These are phyloP conservation scores for Candida buenavistaensis DNA, from an alignment of 1,139 yeast species.

Conservation along the genomic window DNA sequence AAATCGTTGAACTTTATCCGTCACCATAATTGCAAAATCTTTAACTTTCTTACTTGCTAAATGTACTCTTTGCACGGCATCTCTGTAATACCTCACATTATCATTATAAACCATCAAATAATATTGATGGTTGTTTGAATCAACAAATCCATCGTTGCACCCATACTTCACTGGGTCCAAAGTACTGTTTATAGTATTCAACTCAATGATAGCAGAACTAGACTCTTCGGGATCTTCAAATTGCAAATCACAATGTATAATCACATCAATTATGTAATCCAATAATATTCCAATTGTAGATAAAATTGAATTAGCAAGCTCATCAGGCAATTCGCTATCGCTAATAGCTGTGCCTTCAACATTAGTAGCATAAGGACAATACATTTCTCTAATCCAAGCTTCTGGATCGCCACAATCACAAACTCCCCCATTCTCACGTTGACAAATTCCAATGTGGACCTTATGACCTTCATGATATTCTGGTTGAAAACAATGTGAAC, in stretches of 20 bases:
- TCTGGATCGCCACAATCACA: slow-evolving; percentile 69
- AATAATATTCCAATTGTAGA: slow-evolving; percentile 55
- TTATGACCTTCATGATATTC: slow-evolving; percentile 75
- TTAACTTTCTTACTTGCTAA: slow-evolving; percentile 62
- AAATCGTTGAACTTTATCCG: slow-evolving; percentile 57
- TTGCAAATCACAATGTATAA: slow-evolving; percentile 46
- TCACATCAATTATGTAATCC: slow-evolving; percentile 78
- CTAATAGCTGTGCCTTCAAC: slow-evolving; percentile 14
- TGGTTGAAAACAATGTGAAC: slow-evolving; percentile 73
- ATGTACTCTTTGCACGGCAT: slow-evolving; percentile 67
- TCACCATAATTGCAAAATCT: slow-evolving; percentile 76
- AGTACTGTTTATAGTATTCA: slow-evolving; percentile 27
- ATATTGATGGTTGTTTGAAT: slow-evolving; percentile 50
- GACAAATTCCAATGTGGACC: slow-evolving; percentile 70
- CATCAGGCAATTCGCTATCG: slow-evolving; percentile 30
- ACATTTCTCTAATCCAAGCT: slow-evolving; percentile 48
- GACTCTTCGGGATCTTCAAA: slow-evolving; percentile 27
- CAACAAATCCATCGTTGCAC: slow-evolving; percentile 28
- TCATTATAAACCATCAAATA: slow-evolving; percentile 73
- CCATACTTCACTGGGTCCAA: slow-evolving; percentile 37
- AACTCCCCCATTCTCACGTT: slow-evolving; percentile 85
- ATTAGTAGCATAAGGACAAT: slow-evolving; percentile 34
- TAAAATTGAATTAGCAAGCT: slow-evolving; percentile 32
- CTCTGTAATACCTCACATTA: slow-evolving; percentile 71
- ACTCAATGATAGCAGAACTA: slow-evolving; percentile 21